Conservation (phyloP, 352 stramenopile species). For the Phytophthora sp. region DNA sequence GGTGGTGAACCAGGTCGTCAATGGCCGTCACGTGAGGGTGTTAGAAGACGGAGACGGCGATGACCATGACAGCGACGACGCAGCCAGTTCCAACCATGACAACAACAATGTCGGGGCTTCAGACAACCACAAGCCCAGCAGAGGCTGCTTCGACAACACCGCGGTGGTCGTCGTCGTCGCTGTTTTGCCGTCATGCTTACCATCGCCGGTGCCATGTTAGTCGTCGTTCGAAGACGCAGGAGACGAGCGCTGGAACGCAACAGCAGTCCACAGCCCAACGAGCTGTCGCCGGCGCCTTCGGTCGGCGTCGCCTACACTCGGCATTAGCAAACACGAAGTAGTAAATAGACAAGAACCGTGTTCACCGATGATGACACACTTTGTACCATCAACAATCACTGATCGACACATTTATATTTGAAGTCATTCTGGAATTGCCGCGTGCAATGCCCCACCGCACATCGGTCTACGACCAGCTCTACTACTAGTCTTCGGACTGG, state of each 20-base stretch:
- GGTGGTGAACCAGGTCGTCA: background rate
- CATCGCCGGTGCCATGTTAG: constrained; percentile 21
- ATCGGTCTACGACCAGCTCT: too few species aligned
- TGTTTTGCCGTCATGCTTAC: constrained; percentile 18
- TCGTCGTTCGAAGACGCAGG: constrained; percentile 20
- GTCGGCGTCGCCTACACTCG: constrained; percentile 28
- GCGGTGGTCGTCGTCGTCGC: constrained; percentile 23
- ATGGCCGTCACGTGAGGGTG: constrained; percentile 8
- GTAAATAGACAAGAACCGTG: constrained; percentile 2
- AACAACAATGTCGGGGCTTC: background rate
- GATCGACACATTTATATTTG: too few species aligned
- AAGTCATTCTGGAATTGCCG: too few species aligned
- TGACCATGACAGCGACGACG: background rate
- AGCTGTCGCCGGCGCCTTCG: constrained; percentile 16
- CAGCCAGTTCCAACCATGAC: constrained; percentile 1
- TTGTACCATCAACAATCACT: constrained; percentile 19
- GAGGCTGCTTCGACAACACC: constrained; percentile 22
- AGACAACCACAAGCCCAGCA: constrained; percentile 6
- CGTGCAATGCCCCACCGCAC: too few species aligned
- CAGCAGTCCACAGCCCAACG: constrained; percentile 12
- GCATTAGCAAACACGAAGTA: constrained; percentile 18
- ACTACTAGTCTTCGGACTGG: background rate
- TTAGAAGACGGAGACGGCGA: constrained; percentile 9
- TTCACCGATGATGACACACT: background rate
- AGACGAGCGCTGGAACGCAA: constrained; percentile 31